Percentiles rank a stretch among this genome's conserved stretches.
Conservation (phyloP, 441 rosid species). For the Iberis amara region DNA sequence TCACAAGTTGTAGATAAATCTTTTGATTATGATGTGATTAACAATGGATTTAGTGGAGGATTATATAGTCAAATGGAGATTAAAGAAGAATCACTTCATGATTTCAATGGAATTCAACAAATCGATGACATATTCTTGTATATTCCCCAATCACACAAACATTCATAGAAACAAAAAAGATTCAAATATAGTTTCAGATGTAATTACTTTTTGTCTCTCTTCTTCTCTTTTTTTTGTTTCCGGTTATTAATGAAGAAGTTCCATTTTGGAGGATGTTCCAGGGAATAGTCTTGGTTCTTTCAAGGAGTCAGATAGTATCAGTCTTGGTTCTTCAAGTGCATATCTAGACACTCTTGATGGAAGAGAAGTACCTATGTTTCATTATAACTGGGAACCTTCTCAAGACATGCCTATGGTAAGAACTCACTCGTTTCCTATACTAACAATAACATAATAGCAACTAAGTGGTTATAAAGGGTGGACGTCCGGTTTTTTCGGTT, state of each 20-base stretch:
- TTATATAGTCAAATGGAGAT: constrained; percentile 29
- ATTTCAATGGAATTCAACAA: constrained; percentile 45
- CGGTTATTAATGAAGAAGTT: constrained; percentile 49
- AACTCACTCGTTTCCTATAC: not conserved
- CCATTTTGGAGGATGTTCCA: constrained; percentile 49
- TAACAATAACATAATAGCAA: not conserved
- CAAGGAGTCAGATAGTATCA: constrained; percentile 22
- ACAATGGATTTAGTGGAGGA: constrained; percentile 33
- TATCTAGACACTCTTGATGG: constrained; percentile 20
- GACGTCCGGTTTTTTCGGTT: too few relatives aligned
- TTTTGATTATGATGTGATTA: constrained; percentile 31
- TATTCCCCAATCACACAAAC: constrained; percentile 7
- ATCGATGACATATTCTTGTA: constrained; percentile 67
- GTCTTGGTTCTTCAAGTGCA: constrained; percentile 17
- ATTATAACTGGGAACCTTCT: constrained; percentile 28
- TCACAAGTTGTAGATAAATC: constrained; percentile 35
- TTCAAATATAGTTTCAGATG: not conserved
- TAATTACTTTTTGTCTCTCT: not conserved
- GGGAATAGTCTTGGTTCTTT: constrained; percentile 31
- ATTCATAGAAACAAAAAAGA: not conserved
- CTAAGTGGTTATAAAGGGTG: not conserved
- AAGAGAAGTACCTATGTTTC: constrained; percentile 31
- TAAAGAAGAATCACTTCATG: constrained; percentile 28
- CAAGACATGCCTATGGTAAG: constrained; percentile 28
- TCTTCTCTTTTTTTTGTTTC: constrained; percentile 8